Evolutionary conservation across 164 flowering plant species (phyloP).

Genomic region (Aristolochia contorta): DNA sequence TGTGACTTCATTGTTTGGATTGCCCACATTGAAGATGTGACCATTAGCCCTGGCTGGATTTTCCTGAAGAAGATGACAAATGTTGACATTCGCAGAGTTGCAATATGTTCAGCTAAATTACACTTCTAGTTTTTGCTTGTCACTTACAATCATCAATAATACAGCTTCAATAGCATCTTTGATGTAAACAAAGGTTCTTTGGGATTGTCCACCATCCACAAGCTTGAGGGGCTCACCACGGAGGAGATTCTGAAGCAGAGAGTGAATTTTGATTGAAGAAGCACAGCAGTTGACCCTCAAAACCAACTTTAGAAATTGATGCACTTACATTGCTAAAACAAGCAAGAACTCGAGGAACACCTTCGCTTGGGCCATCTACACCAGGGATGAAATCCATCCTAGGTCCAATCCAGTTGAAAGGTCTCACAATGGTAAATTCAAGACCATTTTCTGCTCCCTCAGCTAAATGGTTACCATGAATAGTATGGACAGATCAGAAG

Average conservation of each 20-base stretch:
- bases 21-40: conserved; percentile 25
- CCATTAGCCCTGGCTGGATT: conserved; percentile 20
- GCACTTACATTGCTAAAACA: conserved; percentile 53
- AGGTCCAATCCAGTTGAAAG: conserved; percentile 68
- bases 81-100: background rate
- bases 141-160: conserved; percentile 44
- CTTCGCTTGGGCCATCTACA: conserved; percentile 58
- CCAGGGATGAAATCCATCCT: conserved; percentile 65
- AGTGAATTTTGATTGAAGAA: background rate
- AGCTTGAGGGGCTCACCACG: conserved; percentile 52
- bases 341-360: conserved; percentile 55
- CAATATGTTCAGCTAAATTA: background rate
- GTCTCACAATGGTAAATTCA: conserved; percentile 54
- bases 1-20: conserved; percentile 23
- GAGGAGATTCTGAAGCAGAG: conserved; percentile 33
- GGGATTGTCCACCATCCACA: conserved; percentile 57
- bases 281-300: background rate
- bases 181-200: conserved; percentile 49
- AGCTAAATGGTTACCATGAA: conserved; percentile 17
- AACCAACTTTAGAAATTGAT: too few relatives aligned
- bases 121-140: background rate
- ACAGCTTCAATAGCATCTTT: conserved; percentile 64
- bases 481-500: background rate
- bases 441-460: conserved; percentile 57
- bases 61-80: conserved; percentile 9